Evolutionary conservation across 768 basidiomycete species (phyloP), one percentile per base, ranked within the genome.

Genomic region (Xerocomus spinulosus): DNA sequence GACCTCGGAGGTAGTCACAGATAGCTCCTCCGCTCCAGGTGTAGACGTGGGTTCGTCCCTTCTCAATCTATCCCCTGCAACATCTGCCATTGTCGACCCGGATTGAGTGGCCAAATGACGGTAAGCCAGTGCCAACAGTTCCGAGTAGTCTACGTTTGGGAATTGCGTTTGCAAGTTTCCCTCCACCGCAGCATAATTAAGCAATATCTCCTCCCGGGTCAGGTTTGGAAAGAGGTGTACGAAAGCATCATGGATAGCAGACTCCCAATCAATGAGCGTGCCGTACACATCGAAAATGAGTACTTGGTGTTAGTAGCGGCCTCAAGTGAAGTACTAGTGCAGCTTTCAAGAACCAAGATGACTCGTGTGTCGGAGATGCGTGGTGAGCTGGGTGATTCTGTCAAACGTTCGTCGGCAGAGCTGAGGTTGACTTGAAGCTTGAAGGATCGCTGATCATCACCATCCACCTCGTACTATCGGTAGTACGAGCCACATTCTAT

Each of bases 401-500:
- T n/a, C n/a, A n/a, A n/a, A n/a, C n/a, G n/a, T n/a, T n/a, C n/a
- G n/a, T n/a, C n/a, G n/a, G n/a, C n/a, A n/a, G n/a, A n/a, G n/a
- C n/a, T n/a, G n/a, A n/a, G n/a, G n/a, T n/a, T n/a, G n/a, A 80
- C 26, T 97, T 92, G 93, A 72, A 87, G 50, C 78, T 83, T 46
- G 66, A 78, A 57, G 83, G 87, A 74, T 42, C 23, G 55, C 41
- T 28, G 10, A 17, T 12, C 12, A 37, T 39, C 6, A 17, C n/a
- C 9, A 18, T 24, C 18, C 29, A 2, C 69, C 69, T 6, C 51
- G 48, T 2, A n/a, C n/a, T n/a, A n/a, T n/a, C n/a, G 65, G 63
- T 14, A 77, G 76, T 25, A 59, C 74, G 8, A 69, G 73, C 23
- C 87, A 95, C 57, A 78, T 77, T 0, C 54, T 85, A 0, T 96